A percentile compares a stretch with the other conserved stretches of the same genome.
These are phyloP conservation scores for Thelonectria blattea DNA, from an alignment of 2,329 filamentous ascomycete species.

Conservation along the genomic window DNA sequence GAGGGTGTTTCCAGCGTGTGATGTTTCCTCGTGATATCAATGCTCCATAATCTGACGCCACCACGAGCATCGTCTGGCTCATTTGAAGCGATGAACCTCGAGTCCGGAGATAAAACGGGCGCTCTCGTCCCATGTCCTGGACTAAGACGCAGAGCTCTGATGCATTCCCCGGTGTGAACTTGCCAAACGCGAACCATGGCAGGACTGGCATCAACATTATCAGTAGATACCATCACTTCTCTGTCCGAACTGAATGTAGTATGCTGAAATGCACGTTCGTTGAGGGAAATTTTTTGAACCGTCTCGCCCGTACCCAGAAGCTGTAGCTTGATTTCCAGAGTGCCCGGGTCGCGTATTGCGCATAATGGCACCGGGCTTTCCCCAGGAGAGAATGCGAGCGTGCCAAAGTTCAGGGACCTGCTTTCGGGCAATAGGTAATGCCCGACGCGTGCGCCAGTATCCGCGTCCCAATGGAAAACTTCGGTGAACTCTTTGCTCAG, in stretches of 20 bases:
- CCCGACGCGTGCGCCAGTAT: neutral
- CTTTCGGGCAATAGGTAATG: neutral
- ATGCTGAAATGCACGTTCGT: neutral
- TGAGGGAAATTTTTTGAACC: neutral
- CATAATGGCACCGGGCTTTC: neutral
- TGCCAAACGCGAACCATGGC: neutral
- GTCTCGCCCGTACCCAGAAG: neutral
- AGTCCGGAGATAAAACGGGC: too few species aligned
- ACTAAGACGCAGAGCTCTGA: neutral
- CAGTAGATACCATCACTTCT: neutral
- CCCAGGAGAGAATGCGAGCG: neutral
- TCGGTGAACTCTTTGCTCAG: too few species aligned
- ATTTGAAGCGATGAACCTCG: too few species aligned
- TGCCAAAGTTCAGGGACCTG: too few species aligned
- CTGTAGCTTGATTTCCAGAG: neutral
- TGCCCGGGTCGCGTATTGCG: neutral
- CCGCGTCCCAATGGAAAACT: neutral
- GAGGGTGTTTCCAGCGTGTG: too few species aligned
- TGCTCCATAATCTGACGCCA: too few species aligned
- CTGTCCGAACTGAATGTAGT: neutral
- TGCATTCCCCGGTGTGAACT: neutral
- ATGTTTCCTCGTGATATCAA: too few species aligned
- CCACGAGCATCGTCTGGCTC: too few species aligned
- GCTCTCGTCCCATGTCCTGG: too few species aligned
- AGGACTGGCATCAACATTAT: too few species aligned